Percentiles rank a stretch among this genome's conserved stretches.
Evolutionary conservation across 2,329 filamentous ascomycete species (phyloP).

Genomic region (Emydomyces testavorans): DNA sequence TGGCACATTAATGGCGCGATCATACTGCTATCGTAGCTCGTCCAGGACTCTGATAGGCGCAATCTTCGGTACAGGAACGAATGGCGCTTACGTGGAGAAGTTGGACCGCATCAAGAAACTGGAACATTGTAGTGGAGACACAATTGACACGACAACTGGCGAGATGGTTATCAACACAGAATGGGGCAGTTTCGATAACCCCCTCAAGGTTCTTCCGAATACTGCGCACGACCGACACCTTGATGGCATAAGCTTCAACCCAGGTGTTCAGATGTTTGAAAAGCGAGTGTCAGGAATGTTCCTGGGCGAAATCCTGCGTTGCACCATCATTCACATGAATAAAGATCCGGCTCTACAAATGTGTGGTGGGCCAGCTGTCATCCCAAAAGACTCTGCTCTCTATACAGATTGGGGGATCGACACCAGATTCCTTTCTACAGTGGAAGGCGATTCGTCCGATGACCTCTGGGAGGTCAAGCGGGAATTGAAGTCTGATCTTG

Average conservation of each 20-base stretch:
- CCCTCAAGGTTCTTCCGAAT: conserved; percentile 72
- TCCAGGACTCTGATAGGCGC: conserved; percentile 80
- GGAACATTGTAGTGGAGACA: conserved; percentile 38
- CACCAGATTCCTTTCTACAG: conserved; percentile 77
- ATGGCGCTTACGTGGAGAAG: conserved; percentile 95
- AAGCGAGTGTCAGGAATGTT: conserved; percentile 99
- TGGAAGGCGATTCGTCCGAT: conserved; percentile 65
- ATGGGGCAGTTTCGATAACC: conserved; percentile 97
- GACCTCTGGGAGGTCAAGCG: conserved; percentile 64
- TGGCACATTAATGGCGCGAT: conserved; percentile 92
- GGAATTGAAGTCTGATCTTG: conserved; percentile 63
- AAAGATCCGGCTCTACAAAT: conserved; percentile 55
- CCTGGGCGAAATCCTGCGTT: conserved; percentile 80
- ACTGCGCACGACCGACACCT: conserved; percentile 72
- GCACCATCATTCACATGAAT: conserved; percentile 61
- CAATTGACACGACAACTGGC: conserved; percentile 67
- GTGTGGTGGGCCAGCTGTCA: conserved; percentile 65
- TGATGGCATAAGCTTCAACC: conserved; percentile 73
- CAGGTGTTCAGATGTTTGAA: conserved; percentile 96
- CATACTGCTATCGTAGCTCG: conserved; percentile 84
- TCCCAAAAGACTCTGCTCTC: conserved; percentile 55
- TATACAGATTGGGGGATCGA: conserved; percentile 81
- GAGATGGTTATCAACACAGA: conserved; percentile 98
- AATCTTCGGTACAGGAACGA: conserved; percentile 95
- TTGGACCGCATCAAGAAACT: conserved; percentile 72